phyloP scores from a whole-genome alignment of 2,329 filamentous ascomycete species.

The Colletotrichum musae region DNA sequence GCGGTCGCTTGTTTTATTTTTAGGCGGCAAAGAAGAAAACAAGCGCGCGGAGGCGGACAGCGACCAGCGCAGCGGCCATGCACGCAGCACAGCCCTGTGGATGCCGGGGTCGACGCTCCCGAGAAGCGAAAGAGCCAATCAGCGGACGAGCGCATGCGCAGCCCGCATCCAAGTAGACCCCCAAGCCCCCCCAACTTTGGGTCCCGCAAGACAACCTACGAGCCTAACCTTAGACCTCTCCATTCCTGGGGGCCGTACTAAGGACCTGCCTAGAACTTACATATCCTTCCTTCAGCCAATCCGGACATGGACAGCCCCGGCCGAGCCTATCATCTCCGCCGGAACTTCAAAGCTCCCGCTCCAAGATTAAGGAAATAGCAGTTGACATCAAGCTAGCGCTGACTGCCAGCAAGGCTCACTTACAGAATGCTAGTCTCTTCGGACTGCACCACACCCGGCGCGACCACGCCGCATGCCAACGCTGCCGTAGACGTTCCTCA shows the following conservation, averaged over 20 bases:
- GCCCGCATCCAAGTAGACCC: background rate
- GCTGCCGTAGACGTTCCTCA: background rate
- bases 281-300: background rate
- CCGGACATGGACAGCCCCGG: conserved; percentile 2
- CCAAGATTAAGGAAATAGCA: background rate
- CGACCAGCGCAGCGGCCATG: background rate
- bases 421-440: background rate
- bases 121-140: conserved; percentile 21
- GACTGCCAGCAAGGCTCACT: conserved; percentile 16
- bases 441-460: conserved; percentile 23
- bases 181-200: background rate
- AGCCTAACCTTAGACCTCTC: too few species aligned
- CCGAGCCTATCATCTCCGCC: conserved; percentile 2
- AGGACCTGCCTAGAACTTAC: too few species aligned
- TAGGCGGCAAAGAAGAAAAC: conserved; percentile 22
- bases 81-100: conserved; percentile 23
- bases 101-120: conserved; percentile 6
- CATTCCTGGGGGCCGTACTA: background rate
- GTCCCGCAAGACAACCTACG: background rate
- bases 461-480: conserved; percentile 15
- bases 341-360: too few species aligned
- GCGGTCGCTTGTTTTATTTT: conserved; percentile 36
- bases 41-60: conserved; percentile 31
- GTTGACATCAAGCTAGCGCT: conserved; percentile 22
- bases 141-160: conserved; percentile 15